A percentile compares a stretch with the other conserved stretches of the same genome.
Conservation (phyloP, 306 rosid species). For the Rosa lucieae region DNA sequence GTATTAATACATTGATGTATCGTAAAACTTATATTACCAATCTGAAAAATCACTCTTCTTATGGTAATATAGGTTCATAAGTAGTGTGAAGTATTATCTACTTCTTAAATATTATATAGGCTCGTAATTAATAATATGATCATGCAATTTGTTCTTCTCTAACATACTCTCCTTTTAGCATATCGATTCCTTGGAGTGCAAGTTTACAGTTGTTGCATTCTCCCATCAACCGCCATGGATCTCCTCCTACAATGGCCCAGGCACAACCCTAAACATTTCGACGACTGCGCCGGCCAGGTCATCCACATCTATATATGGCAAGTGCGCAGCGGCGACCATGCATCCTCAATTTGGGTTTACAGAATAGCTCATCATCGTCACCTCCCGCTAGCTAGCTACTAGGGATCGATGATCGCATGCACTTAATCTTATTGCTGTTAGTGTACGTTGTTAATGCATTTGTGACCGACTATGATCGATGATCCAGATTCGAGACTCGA, state of each 20-base stretch:
- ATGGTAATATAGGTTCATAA: no score
- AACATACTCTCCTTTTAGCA: no score
- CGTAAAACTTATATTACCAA: no score
- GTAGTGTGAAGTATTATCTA: no score
- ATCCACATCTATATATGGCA: slow-evolving; percentile 36
- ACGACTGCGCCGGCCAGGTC: slow-evolving; percentile 44
- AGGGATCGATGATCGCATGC: neutral
- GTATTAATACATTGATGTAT: no score
- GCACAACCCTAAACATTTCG: slow-evolving; percentile 9
- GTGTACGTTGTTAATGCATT: neutral
- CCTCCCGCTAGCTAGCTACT: neutral
- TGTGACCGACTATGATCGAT: no score
- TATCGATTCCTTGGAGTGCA: slow-evolving; percentile 8
- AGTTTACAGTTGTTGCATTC: no score
- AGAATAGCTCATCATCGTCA: neutral
- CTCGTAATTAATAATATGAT: no score
- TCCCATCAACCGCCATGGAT: neutral
- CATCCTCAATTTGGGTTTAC: neutral
- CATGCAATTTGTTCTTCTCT: no score
- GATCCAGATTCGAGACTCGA: neutral
- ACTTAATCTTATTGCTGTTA: neutral
- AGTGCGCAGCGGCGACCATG: slow-evolving; percentile 45
- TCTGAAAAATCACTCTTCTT: no score
- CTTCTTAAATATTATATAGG: no score
- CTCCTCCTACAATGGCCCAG: slow-evolving; percentile 44